Evolutionary conservation across 345 rosid genomes (phyloP).

Genomic region (Aegle marmelos): DNA sequence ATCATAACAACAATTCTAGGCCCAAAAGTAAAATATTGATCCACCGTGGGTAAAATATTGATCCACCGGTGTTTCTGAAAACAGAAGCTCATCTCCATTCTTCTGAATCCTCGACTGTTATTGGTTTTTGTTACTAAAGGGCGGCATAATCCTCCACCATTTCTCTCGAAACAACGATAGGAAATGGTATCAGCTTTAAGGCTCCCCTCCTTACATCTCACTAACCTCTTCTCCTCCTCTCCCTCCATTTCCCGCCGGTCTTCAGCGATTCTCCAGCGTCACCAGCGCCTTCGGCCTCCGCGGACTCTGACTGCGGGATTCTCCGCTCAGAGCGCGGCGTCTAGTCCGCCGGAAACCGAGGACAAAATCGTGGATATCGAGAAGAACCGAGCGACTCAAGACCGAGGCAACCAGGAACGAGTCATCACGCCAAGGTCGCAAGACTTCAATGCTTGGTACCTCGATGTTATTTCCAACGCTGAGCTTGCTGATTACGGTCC

Average conservation of each 20-base stretch:
- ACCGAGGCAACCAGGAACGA: constrained; percentile 26
- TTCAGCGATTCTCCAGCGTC: constrained; percentile 26
- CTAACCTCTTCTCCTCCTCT: constrained; percentile 44
- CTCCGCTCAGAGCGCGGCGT: constrained; percentile 50
- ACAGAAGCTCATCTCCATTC: constrained; percentile 19
- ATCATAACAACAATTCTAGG: too few relatives aligned
- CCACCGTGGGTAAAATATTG: background rate
- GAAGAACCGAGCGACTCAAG: constrained; percentile 26
- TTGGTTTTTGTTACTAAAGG: background rate
- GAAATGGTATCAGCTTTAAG: constrained; percentile 63
- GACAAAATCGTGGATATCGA: constrained; percentile 32
- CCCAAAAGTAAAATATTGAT: background rate
- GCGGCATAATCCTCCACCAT: background rate
- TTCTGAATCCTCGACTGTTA: background rate
- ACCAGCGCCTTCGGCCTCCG: constrained; percentile 14
- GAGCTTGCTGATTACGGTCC: constrained; percentile 97
- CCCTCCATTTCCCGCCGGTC: constrained; percentile 39
- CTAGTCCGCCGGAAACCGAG: constrained; percentile 53
- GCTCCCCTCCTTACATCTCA: constrained; percentile 45
- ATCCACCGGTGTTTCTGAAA: background rate
- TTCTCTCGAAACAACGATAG: background rate
- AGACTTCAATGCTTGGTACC: constrained; percentile 94
- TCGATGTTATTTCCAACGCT: constrained; percentile 84
- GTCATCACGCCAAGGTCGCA: constrained; percentile 78
- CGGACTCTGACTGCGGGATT: constrained; percentile 37